Base-by-base conservation (phyloP, 805 yeast species). In the Torulaspora franciscae region DNA sequence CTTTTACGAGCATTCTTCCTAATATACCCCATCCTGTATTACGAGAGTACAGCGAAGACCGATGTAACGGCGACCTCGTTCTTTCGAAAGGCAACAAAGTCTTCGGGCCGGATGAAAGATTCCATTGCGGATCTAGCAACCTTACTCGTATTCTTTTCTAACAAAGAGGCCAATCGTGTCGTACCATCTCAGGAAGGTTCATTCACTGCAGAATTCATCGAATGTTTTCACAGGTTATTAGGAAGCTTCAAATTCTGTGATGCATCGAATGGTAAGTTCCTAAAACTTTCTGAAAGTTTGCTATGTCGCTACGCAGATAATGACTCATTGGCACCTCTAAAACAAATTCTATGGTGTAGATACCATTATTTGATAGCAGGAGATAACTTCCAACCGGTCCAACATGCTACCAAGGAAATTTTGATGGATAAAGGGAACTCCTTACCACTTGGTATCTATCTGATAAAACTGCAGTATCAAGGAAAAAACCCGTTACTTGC, bases 331-430 rank as follows among this genome's bases (percentile, higher is more conserved):
- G 70, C 72, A 7, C 93, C 88, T 36, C 61, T 91, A 37, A 73
- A 87, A 7, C 98, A 91, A 57, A 73, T 87, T 27, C 65, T 93
- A 17, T 73, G 80, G 50, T 93, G 99, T 60, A 74, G 85, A 7
- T 88, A 83, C 55, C 95, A 88, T 36, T 72, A 86, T 40, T 65
- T 70, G 2, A 68, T 89, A 3, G 68, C 81, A 1, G 70, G 78
- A 8, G 87, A 82, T 10, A 70, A 71, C 13, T 80, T 79, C 49
- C 70, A 71, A 2, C 87, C 93, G 0, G 74, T 70, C 32, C 84
- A 87, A 49, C 98, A 91, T 57, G 72, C 67, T 3, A 70, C 83
- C 0, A 61, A 61, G 4, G 65, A 75, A 0, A 54, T 51, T 1
- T 59, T 61, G 6, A 66, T 83, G 58, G 66, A 65, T 8, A 54